phyloP scores from a whole-genome alignment of 805 yeast genomes.

The Saturnispora diversa region DNA sequence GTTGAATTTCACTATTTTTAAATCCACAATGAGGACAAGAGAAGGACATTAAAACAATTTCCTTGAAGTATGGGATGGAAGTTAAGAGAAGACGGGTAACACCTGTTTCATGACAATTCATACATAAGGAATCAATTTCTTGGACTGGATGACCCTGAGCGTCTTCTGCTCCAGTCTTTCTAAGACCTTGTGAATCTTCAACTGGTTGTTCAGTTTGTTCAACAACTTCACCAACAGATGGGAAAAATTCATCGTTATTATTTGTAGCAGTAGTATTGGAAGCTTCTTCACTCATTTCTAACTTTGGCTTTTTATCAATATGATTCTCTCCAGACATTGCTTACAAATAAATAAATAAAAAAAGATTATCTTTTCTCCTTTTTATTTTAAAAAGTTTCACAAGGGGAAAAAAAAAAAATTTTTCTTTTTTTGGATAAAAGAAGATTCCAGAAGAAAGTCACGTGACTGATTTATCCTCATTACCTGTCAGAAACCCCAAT shows the following conservation, averaged over 20 bases:
- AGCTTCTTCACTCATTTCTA: constrained; percentile 18
- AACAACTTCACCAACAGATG: constrained; percentile 54
- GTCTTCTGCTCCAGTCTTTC: constrained; percentile 69
- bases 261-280: constrained; percentile 3
- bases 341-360: background rate
- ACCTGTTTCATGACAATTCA: constrained; percentile 89
- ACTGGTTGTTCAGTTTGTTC: constrained; percentile 32
- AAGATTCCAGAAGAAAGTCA: constrained; percentile 7
- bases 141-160: constrained; percentile 91
- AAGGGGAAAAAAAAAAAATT: background rate
- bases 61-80: constrained; percentile 83
- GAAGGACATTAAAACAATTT: constrained; percentile 88
- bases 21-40: constrained; percentile 92
- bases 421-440: background rate
- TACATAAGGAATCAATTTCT: constrained; percentile 89
- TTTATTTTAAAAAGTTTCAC: constrained; percentile 1
- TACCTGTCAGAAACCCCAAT: too few species aligned
- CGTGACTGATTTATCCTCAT: too few species aligned
- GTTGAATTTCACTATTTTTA: constrained; percentile 86
- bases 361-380: background rate
- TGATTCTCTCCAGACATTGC: constrained; percentile 7
- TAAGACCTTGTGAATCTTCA: constrained; percentile 28
- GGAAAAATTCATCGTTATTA: constrained; percentile 38
- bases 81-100: constrained; percentile 77
- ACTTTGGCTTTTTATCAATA: constrained; percentile 24